Percentiles rank a stretch among this genome's conserved stretches.
phyloP scores from a whole-genome alignment of 192 early-diverging fungal genomes.

The Lunasporangiospora selenospora region DNA sequence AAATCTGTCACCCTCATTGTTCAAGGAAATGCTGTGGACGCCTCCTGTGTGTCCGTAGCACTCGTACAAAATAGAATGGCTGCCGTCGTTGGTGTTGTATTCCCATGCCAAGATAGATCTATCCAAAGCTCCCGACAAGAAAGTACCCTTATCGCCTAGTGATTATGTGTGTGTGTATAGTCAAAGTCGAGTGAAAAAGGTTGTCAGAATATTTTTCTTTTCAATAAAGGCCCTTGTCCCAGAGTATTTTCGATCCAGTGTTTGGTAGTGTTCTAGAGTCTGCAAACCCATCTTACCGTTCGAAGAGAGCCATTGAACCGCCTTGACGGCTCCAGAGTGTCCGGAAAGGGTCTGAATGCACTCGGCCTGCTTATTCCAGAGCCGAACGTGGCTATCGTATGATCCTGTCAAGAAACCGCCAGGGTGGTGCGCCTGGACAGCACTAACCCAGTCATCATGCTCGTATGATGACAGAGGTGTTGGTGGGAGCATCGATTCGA shows the following conservation, averaged over 20 bases:
- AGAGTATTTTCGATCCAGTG: no score
- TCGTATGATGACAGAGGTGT: slow-evolving; percentile 76
- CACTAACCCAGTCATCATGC: slow-evolving; percentile 97
- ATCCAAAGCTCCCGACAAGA: slow-evolving; percentile 70
- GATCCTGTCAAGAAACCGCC: slow-evolving; percentile 77
- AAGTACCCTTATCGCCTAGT: slow-evolving; percentile 52
- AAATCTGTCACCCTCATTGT: slow-evolving; percentile 59
- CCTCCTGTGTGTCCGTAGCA: slow-evolving; percentile 82
- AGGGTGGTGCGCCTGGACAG: slow-evolving; percentile 59
- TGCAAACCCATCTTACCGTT: no score
- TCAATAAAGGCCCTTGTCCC: no score
- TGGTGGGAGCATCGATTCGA: slow-evolving; percentile 92
- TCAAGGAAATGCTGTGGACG: slow-evolving; percentile 78
- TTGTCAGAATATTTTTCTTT: neutral
- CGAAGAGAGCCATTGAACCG: slow-evolving; percentile 70
- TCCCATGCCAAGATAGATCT: slow-evolving; percentile 73
- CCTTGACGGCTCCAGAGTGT: slow-evolving; percentile 79
- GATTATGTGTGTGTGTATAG: no score
- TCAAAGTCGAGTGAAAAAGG: neutral
- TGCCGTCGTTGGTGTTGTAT: slow-evolving; percentile 48
- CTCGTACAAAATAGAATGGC: slow-evolving; percentile 65
- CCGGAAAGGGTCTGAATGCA: slow-evolving; percentile 68
- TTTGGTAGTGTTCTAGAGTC: no score
- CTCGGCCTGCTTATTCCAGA: slow-evolving; percentile 84
- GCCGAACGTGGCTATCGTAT: slow-evolving; percentile 82